These are phyloP conservation scores for Podosphaera fusca DNA, from an alignment of 2,329 filamentous ascomycete genomes.

Conservation along the genomic window DNA sequence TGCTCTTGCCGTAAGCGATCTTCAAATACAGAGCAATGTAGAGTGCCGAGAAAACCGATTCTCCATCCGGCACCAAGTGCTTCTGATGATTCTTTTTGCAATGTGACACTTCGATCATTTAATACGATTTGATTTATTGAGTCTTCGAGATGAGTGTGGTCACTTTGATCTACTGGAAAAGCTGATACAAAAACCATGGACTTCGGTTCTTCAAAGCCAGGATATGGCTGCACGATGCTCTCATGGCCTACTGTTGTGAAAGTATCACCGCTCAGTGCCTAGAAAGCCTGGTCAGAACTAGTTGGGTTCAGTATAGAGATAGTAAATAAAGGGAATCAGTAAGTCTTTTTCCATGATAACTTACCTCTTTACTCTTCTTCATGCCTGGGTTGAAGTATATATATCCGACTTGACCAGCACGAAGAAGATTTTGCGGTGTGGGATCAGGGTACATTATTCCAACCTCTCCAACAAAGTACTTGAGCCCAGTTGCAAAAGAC, in stretches of 20 bases:
- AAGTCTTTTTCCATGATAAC: neutral
- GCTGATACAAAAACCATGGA: constrained; percentile 98
- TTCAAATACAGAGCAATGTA: constrained; percentile 98
- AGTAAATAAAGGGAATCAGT: too few species aligned
- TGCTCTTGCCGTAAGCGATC: constrained; percentile 87
- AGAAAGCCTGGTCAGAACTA: neutral
- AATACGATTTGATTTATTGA: constrained; percentile 84
- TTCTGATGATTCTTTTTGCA: constrained; percentile 86
- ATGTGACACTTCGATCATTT: constrained; percentile 83
- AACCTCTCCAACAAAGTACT: constrained; percentile 87
- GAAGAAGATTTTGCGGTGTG: constrained; percentile 54
- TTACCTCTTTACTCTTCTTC: constrained; percentile 68
- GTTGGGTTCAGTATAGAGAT: too few species aligned
- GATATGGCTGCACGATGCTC: constrained; percentile 52
- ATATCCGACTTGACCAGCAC: constrained; percentile 88
- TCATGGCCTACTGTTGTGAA: constrained; percentile 67
- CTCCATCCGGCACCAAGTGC: constrained; percentile 86
- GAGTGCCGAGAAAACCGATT: constrained; percentile 79
- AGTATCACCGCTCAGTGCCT: constrained; percentile 80
- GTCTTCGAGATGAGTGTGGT: constrained; percentile 71
- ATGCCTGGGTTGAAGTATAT: constrained; percentile 95
- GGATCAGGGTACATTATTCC: constrained; percentile 88
- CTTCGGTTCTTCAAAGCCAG: constrained; percentile 91
- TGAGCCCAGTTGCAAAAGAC: constrained; percentile 68
- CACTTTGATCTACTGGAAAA: constrained; percentile 76